phyloP scores from a whole-genome alignment of 192 early-diverging fungal species.

The Dissophora globulifera region DNA sequence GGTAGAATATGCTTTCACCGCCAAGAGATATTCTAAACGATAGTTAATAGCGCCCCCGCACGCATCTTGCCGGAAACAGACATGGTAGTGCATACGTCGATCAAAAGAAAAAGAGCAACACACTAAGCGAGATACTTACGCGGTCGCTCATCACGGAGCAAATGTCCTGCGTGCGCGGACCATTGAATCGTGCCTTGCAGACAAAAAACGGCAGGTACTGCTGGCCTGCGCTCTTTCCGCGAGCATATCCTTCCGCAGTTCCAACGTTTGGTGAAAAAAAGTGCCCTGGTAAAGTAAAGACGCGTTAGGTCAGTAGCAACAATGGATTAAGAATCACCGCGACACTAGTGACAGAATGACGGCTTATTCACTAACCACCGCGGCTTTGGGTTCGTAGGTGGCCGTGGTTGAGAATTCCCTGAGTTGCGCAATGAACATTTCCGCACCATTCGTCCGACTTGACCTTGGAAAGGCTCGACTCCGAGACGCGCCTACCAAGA shows the following conservation, averaged over 20 bases:
- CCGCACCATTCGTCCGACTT: background rate
- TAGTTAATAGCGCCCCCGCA: too few relatives aligned
- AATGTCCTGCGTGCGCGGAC: too few relatives aligned
- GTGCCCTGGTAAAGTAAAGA: background rate
- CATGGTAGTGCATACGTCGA: too few relatives aligned
- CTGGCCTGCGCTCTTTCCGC: background rate
- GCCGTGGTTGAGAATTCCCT: constrained; percentile 1
- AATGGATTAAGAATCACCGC: background rate
- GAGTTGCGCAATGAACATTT: background rate
- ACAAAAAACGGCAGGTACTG: background rate
- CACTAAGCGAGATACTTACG: too few relatives aligned
- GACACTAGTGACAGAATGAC: too few relatives aligned
- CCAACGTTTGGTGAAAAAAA: background rate
- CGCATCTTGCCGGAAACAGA: too few relatives aligned
- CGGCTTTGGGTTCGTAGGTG: background rate
- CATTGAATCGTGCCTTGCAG: constrained; percentile 12
- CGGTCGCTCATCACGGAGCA: too few relatives aligned
- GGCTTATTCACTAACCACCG: too few relatives aligned
- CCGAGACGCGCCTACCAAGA: background rate
- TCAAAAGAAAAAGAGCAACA: too few relatives aligned
- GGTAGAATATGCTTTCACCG: too few relatives aligned
- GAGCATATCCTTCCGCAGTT: constrained; percentile 2
- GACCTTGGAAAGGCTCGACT: background rate
- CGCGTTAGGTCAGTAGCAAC: background rate
- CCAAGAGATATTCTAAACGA: too few relatives aligned